Base-by-base conservation (phyloP, 345 rosid genomes). In the Microthlaspi erraticum region DNA sequence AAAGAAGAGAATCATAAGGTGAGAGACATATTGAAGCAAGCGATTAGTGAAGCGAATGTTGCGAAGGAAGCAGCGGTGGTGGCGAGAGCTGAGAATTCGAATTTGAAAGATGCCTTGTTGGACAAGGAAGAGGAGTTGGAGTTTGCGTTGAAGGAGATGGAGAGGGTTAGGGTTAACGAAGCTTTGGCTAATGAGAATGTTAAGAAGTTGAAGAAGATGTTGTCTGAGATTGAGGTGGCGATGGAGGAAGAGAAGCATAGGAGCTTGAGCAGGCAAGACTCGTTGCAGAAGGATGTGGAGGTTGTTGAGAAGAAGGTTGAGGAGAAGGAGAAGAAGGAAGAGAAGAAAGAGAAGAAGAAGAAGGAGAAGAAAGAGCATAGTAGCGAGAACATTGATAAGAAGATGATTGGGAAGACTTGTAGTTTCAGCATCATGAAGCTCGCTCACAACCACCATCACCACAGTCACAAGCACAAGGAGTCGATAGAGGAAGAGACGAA, bases 41-140 rank as follows among this genome's bases (percentile, higher is more conserved):
- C 99, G 0, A 66, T 94, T 0, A 94, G 81, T 14, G 99, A 94
- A 76, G 89, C 99, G 10, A 94, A 80, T 60, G 89, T 81, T 2
- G 93, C 99, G 0, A 94, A 89, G 81, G 99, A 85, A 76, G 97
- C 97, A 1, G 91, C 92, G 1, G 84, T 71, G 45, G 84, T 89
- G 2, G 97, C 96, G 0, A 79, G 79, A 44, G 83, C 77, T 0
- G 97, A 93, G 74, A 93, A 91, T 37, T 83, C 90, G 32, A 88
- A 89, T 52, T 81, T 93, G 64, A 84, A 89, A 68, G 97, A 89
- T 41, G 42, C 70, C 31, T 45, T 86, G 36, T 70, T 80, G 5
- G 85, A 83, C 18, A 94, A 86, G 62, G 95, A 94, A 23, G 85
- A 84, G 8, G 90, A 93, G 1, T 5, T 91, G 59, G 58, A 81